phyloP scores from a whole-genome alignment of 1,139 yeast species.

The Candida tunisiensis region DNA sequence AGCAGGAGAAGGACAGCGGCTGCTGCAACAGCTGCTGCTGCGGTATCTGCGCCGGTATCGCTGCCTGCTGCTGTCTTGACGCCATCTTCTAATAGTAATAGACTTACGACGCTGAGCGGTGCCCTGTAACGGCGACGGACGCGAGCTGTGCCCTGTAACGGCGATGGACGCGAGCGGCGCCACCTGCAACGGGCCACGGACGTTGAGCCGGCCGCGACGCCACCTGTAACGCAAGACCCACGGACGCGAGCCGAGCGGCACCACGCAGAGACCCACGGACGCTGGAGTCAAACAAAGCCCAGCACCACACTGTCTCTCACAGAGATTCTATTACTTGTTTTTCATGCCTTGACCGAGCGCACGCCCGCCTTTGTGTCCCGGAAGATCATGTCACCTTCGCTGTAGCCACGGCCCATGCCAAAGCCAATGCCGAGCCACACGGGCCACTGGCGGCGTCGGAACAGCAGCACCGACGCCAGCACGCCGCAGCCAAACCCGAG shows the following conservation, averaged over 20 bases:
- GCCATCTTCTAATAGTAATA: constrained; percentile 3
- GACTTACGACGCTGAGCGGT: neutral
- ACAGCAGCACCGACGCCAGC: constrained; percentile 74
- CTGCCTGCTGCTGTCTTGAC: constrained; percentile 15
- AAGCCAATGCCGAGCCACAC: constrained; percentile 95
- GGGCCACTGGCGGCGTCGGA: constrained; percentile 91
- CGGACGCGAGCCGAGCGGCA: neutral
- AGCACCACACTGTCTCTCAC: neutral
- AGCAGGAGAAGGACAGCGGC: constrained; percentile 11
- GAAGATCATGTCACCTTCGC: constrained; percentile 96
- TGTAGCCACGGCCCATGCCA: constrained; percentile 92
- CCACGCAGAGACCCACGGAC: too few species aligned
- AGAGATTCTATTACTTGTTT: neutral
- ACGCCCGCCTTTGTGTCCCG: constrained; percentile 28
- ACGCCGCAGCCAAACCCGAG: constrained; percentile 97
- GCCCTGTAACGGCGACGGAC: neutral
- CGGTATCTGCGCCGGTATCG: constrained; percentile 17
- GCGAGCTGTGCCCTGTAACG: neutral
- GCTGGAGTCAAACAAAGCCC: neutral
- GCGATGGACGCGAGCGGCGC: neutral
- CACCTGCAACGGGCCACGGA: neutral
- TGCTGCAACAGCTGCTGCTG: constrained; percentile 15
- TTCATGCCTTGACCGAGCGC: constrained; percentile 18
- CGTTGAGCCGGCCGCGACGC: neutral
- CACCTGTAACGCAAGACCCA: neutral